phyloP scores from a whole-genome alignment of 2,329 filamentous ascomycete species.

The Elsinoe ampelina region DNA sequence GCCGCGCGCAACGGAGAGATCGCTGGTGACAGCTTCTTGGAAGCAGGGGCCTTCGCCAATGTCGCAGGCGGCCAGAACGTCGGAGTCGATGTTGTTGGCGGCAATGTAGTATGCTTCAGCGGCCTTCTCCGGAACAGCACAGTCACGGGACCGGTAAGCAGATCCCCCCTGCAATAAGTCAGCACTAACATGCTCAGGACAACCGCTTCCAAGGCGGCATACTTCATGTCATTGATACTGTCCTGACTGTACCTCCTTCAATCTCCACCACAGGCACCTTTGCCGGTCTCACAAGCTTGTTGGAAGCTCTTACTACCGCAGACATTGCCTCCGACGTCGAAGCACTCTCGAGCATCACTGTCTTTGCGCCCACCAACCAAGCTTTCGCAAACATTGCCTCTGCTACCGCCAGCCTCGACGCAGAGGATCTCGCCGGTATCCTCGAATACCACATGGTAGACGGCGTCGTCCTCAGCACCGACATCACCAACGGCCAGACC shows the following conservation, averaged over 20 bases:
- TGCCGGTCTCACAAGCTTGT: conserved; percentile 30
- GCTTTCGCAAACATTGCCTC: conserved; percentile 51
- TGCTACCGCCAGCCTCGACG: conserved; percentile 38
- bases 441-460: conserved; percentile 56
- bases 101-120: conserved; percentile 42
- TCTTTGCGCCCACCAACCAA: conserved; percentile 54
- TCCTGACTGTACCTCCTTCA: conserved; percentile 28
- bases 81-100: conserved; percentile 33
- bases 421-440: conserved; percentile 41
- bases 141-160: conserved; percentile 28
- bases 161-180: conserved; percentile 22
- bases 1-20: conserved; percentile 27
- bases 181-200: not conserved
- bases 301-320: conserved; percentile 32
- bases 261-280: conserved; percentile 22
- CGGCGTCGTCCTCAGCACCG: conserved; percentile 38
- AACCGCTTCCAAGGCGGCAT: conserved; percentile 24
- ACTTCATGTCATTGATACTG: conserved; percentile 31
- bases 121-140: conserved; percentile 43
- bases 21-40: not conserved
- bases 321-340: conserved; percentile 34
- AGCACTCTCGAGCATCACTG: conserved; percentile 42
- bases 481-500: conserved; percentile 11
- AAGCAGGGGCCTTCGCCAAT: conserved; percentile 39
- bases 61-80: conserved; percentile 53